Base-by-base conservation (phyloP, 805 yeast genomes). In the Kodamaea fukazawae region DNA sequence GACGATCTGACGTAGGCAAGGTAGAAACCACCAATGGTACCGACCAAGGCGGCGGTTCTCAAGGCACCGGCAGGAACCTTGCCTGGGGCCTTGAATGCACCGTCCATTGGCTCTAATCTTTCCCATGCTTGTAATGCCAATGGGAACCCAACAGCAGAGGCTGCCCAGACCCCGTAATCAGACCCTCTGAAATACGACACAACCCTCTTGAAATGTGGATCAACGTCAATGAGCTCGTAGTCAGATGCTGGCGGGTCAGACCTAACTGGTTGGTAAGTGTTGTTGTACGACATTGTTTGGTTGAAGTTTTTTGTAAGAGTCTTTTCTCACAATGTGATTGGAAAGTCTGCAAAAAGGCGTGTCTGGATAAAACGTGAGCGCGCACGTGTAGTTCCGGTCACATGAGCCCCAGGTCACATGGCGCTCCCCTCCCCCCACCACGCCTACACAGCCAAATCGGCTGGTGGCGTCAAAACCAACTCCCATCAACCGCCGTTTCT, bases 131-230 rank as follows among this genome's bases (percentile, higher is more conserved):
- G 60, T 38, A 69, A 57, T 9, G 69, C 63, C 37, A 66, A 52
- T 25, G 75, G 75, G 54, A 68, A 65, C 8, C 63, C 71, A 23
- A 58, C 71, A n/a, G 72, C 54, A 29, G 63, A 49, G 12, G 63
- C 63, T 4, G 65, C 73, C 73, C 73, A 68, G 13, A 69, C 59
- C 6, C 69, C 73, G 52, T 76, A 77, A 65, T 86, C 96, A 10
- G 81, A 68, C 14, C 75, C 60, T 57, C 96, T 75, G 65, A 86
- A 77, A 65, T 81, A 87, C 32, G 78, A 65, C 10, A 86, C 80
- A 22, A 87, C 95, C 44, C 86, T 73, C 28, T 60, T 55, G 64
- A 86, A 84, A 48, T 79, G 79, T 22, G 96, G 96, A 59, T 86
- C 96, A 37, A 76, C 71, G 58, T 86, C 96, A 52, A 86, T 87